phyloP scores from a whole-genome alignment of 2,329 filamentous ascomycete species.

The Aureobasidium vineae region DNA sequence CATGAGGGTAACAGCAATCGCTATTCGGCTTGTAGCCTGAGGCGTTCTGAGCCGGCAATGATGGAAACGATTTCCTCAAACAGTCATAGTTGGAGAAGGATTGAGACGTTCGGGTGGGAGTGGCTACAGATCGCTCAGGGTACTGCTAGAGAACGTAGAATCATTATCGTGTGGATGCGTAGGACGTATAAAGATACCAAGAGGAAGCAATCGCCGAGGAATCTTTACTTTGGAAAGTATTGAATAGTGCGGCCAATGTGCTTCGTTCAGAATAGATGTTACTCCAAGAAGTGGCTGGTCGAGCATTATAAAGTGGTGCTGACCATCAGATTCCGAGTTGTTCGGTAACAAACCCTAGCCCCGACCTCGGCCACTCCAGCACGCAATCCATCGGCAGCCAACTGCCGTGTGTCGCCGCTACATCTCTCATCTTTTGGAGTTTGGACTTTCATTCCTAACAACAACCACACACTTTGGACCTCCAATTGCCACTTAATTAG shows the following conservation, averaged over 20 bases:
- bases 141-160: neutral
- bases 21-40: neutral
- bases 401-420: neutral
- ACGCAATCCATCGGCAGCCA: neutral
- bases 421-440: neutral
- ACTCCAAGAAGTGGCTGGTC: neutral
- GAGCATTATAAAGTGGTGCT: neutral
- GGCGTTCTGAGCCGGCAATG: neutral
- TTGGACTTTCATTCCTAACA: neutral
- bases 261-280: neutral
- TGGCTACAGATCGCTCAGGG: neutral
- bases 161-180: neutral
- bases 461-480: neutral
- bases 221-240: neutral
- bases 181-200: neutral
- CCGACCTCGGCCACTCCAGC: neutral
- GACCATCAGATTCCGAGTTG: neutral
- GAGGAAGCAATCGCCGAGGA: neutral
- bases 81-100: conserved; percentile 2
- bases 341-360: neutral
- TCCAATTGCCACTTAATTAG: neutral
- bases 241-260: neutral
- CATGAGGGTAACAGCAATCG: neutral
- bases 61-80: conserved; percentile 1
- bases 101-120: neutral